Percentiles rank a stretch among this genome's conserved stretches.
phyloP scores from a whole-genome alignment of 495 filamentous ascomycete genomes.

The Cenococcum geophilum region DNA sequence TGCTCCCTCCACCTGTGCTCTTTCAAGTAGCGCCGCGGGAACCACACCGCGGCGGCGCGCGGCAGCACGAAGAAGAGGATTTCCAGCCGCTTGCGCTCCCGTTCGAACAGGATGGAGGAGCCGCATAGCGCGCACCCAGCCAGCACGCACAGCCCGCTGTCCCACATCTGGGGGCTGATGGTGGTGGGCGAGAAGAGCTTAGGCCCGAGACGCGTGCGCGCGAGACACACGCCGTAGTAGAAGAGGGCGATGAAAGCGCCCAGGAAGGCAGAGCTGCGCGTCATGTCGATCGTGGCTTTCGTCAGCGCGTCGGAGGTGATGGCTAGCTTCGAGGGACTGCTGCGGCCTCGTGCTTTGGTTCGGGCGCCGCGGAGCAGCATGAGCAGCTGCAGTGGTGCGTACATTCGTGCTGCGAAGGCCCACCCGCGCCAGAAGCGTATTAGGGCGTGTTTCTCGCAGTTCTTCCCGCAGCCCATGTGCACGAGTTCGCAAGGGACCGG shows the following conservation, averaged over 20 bases:
- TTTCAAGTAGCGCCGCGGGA: constrained; percentile 67
- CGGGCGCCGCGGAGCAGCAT: constrained; percentile 40
- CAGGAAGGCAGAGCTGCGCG: constrained; percentile 75
- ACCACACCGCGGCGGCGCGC: constrained; percentile 66
- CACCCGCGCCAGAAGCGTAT: constrained; percentile 66
- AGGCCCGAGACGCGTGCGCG: constrained; percentile 74
- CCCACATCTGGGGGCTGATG: constrained; percentile 54
- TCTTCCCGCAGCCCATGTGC: constrained; percentile 71
- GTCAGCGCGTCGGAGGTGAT: constrained; percentile 36
- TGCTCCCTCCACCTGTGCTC: constrained; percentile 72
- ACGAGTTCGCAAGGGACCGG: constrained; percentile 87
- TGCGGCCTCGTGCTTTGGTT: constrained; percentile 1
- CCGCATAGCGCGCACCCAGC: constrained; percentile 75
- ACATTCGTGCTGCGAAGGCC: constrained; percentile 68
- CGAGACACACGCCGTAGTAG: constrained; percentile 83
- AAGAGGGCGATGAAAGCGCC: constrained; percentile 75
- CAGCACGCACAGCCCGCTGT: constrained; percentile 66
- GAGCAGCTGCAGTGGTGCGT: constrained; percentile 69
- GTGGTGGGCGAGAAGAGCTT: constrained; percentile 51
- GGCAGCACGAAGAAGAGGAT: constrained; percentile 82
- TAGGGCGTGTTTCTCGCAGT: constrained; percentile 72
- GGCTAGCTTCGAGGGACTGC: constrained; percentile 32
- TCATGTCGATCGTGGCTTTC: constrained; percentile 53
- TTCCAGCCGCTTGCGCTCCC: constrained; percentile 62
- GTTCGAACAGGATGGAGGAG: constrained; percentile 77